Base-by-base conservation (phyloP, 1,284 basidiomycete genomes). In the Stereum hirsutum region DNA sequence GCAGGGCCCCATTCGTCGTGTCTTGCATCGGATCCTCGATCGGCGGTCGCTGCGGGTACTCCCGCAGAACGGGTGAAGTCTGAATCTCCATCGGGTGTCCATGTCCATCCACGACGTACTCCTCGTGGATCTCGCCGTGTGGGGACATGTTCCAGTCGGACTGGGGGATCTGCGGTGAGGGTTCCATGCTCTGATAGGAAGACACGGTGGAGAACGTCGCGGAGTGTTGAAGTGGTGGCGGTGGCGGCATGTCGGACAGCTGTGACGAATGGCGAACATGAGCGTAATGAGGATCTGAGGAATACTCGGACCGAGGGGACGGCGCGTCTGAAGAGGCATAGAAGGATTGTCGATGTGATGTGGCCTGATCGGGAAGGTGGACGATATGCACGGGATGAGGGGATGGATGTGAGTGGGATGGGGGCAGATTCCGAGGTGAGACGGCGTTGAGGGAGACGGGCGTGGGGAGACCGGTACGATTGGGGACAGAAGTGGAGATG, bases 141-240 rank as follows among this genome's bases (percentile, higher is more conserved):
- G 74, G 68, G 15, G 75, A 71, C 12, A 74, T 60, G 42, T 81
- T 79, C n/a, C n/a, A n/a, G 79, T 85, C 86, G 39, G 56, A 53
- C 32, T 79, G 74, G 57, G 78, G 75, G 53, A 31, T 7, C 24
- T 44, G 46, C 7, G 53, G 44, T 41, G 55, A 57, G 19, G 52
- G 46, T 28, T 52, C 52, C 21, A 52, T 39, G 20, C 54, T 50
- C 34, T 54, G 54, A 38, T 53, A 55, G 36, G 59, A 55, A 26
- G 59, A 62, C 2, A 57, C 55, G 19, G 62, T 59, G 27, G 56
- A 57, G 14, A 53, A 33, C 47, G 54, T 45, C 26, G 45, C 49
- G 28, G 52, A 50, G 30, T 53, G 41, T 38, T 50, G 48, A 21
- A 46, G 36, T 26, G 45, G 43, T 24, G 39, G 40, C 20, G 48